These are phyloP conservation scores for Liquidambar formosana DNA, from an alignment of 164 flowering plant genomes.

Conservation along the genomic window DNA sequence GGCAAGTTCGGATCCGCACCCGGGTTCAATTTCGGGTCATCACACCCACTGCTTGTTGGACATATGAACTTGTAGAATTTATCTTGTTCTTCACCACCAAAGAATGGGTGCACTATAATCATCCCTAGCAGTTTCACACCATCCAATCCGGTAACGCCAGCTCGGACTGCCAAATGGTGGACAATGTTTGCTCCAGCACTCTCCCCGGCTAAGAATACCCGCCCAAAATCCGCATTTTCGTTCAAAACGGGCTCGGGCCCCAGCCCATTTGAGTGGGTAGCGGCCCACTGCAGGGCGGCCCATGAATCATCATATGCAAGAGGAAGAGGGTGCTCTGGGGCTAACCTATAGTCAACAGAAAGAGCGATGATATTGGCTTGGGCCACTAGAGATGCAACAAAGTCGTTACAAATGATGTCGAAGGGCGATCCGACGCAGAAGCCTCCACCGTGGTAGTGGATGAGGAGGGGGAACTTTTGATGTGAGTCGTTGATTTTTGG, in stretches of 20 bases:
- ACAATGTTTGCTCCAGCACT: conserved; percentile 52
- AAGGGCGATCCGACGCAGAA: conserved; percentile 20
- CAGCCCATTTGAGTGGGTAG: conserved; percentile 10
- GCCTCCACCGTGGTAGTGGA: conserved; percentile 22
- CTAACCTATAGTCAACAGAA: conserved; percentile 35
- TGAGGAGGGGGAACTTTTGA: conserved; percentile 14
- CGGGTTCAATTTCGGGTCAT: conserved; percentile 25
- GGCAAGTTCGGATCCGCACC: conserved; percentile 8
- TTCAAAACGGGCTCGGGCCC: conserved; percentile 25
- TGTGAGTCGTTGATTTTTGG: conserved; percentile 10
- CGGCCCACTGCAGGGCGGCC: conserved; percentile 30
- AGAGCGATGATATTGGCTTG: conserved; percentile 15
- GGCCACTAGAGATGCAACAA: conserved; percentile 12
- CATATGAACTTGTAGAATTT: conserved; percentile 4
- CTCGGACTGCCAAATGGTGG: conserved; percentile 27
- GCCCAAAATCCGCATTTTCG: conserved; percentile 26
- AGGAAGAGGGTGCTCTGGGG: conserved; percentile 35
- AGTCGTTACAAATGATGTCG: conserved; percentile 1
- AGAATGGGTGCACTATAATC: conserved; percentile 26
- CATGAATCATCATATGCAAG: conserved; percentile 32
- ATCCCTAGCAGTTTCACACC: conserved; percentile 24
- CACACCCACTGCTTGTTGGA: background rate
- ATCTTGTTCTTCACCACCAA: conserved; percentile 8
- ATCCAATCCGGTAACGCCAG: conserved; percentile 13
- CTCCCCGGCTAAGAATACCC: conserved; percentile 41